These are phyloP conservation scores for Candida ascalaphidarum DNA, from an alignment of 805 yeast genomes.

Conservation along the genomic window DNA sequence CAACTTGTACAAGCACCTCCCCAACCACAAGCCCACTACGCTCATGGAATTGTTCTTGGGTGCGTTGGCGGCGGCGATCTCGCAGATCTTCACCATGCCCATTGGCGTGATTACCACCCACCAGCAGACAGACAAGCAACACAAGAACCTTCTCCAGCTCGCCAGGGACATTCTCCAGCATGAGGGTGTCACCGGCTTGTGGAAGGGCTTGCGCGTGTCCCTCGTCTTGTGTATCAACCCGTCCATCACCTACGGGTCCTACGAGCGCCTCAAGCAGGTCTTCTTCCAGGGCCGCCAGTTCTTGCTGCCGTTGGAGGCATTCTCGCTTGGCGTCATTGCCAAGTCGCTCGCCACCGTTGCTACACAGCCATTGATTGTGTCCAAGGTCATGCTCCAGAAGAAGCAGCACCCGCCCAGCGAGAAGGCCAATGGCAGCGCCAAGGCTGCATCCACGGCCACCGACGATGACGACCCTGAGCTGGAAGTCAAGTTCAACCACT, in stretches of 20 bases:
- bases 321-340: slow-evolving; percentile 68
- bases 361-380: slow-evolving; percentile 79
- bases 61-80: slow-evolving; percentile 73
- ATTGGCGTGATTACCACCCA: slow-evolving; percentile 62
- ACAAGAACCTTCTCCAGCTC: slow-evolving; percentile 22
- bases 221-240: slow-evolving; percentile 75
- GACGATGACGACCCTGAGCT: slow-evolving; percentile 21
- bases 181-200: slow-evolving; percentile 64
- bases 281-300: slow-evolving; percentile 34
- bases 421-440: slow-evolving; percentile 4
- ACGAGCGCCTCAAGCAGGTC: slow-evolving; percentile 53
- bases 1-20: slow-evolving; percentile 22
- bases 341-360: slow-evolving; percentile 72
- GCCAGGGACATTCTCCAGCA: slow-evolving; percentile 43
- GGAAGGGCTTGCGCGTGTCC: slow-evolving; percentile 81
- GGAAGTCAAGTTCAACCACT: slow-evolving; percentile 41
- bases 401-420: slow-evolving; percentile 16
- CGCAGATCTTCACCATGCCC: slow-evolving; percentile 78
- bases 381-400: slow-evolving; percentile 74
- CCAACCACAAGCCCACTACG: slow-evolving; percentile 40
- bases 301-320: slow-evolving; percentile 57
- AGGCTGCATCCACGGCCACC: slow-evolving; percentile 17
- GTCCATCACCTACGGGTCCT: slow-evolving; percentile 78
- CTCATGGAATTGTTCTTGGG: slow-evolving; percentile 66
- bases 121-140: slow-evolving; percentile 45